Base-by-base conservation (phyloP, 371 early-diverging fungal species). In the Mortierella sp. region DNA sequence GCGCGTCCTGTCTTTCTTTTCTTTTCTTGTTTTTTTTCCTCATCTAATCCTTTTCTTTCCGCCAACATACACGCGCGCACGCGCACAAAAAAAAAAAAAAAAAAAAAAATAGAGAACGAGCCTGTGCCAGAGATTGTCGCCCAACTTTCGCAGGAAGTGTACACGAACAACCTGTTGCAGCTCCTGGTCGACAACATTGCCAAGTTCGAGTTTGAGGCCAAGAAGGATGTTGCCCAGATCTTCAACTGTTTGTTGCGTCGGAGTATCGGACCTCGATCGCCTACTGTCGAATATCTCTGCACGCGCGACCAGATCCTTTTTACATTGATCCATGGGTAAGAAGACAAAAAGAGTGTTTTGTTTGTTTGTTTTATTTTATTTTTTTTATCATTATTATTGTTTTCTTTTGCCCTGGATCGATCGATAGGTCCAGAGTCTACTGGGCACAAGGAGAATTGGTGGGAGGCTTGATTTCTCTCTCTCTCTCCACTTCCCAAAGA, bases 211-310 rank as follows among this genome's bases (percentile, higher is more conserved):
- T 99, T 99, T 84, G 99, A 99, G 94, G 96, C 97, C 60, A 95
- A 95, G 77, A 99, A 99, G 85, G 99, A 99, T 80, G 97, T 97
- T 18, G 93, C 96, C 70, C 95, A 96, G 77, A 96, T 99, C 69
- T 98, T 97, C 85, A 97, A 96, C 82, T 96, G 96, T 72, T 87
- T 99, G 64, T 86, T 99, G 62, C 90, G 98, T 70, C 88, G 99
- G 80, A 96, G 96, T 75, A 94, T 98, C 72, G 98, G 98, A 28
- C 88, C 97, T 9, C 90, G 98, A 55, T 93, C 92, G 80, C 99
- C 99, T 4, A 99, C 98, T 0, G 95, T 97, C 43, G 99, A 99
- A 72, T 96, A 97, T 77, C 87, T 99, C 61, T 89, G 90, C 77
- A 91, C 89, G 16, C 85, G 92, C 60, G 93, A 92, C 73, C 92